Percentiles rank a stretch among this genome's conserved stretches.
Evolutionary conservation across 768 basidiomycete species (phyloP).

Genomic region (Podaxis pistillaris): DNA sequence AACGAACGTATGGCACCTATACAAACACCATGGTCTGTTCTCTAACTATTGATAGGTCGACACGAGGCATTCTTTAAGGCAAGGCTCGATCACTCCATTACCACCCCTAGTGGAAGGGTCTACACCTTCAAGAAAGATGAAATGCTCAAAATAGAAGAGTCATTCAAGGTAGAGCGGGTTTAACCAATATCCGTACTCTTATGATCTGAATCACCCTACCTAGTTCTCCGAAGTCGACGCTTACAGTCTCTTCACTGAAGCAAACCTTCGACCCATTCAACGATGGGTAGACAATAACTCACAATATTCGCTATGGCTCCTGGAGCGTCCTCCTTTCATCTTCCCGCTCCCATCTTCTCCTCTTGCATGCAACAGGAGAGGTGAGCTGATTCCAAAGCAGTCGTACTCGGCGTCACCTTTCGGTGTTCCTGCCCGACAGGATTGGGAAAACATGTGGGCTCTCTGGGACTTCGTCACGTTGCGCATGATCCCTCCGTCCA

Average conservation of each 20-base stretch:
- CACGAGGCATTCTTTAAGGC: slow-evolving; percentile 87
- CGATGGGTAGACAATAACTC: slow-evolving; percentile 76
- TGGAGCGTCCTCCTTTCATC: slow-evolving; percentile 80
- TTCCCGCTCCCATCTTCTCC: slow-evolving; percentile 64
- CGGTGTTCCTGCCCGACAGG: slow-evolving; percentile 66
- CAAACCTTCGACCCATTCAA: slow-evolving; percentile 80
- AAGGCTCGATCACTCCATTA: slow-evolving; percentile 53
- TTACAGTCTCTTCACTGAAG: slow-evolving; percentile 63
- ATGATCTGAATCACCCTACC: not conserved
- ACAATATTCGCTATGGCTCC: slow-evolving; percentile 84
- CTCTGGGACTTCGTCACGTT: slow-evolving; percentile 85
- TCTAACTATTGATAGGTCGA: slow-evolving; percentile 45
- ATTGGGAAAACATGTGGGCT: slow-evolving; percentile 86
- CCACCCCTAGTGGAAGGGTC: slow-evolving; percentile 43
- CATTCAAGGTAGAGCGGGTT: slow-evolving; percentile 65
- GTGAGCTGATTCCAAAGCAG: slow-evolving; percentile 3
- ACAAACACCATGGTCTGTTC: slow-evolving; percentile 1
- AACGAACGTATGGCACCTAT: slow-evolving; percentile 25
- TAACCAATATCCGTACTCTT: not conserved
- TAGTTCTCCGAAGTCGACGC: slow-evolving; percentile 83
- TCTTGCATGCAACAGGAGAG: slow-evolving; percentile 17
- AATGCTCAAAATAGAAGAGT: slow-evolving; percentile 81
- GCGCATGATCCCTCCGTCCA: slow-evolving; percentile 81
- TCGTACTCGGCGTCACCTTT: slow-evolving; percentile 41
- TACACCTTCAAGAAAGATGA: slow-evolving; percentile 70